Percentiles rank a stretch among this genome's conserved stretches.
These are phyloP conservation scores for Opeltia flavorubescens DNA, from an alignment of 495 filamentous ascomycete genomes.

Conservation along the genomic window DNA sequence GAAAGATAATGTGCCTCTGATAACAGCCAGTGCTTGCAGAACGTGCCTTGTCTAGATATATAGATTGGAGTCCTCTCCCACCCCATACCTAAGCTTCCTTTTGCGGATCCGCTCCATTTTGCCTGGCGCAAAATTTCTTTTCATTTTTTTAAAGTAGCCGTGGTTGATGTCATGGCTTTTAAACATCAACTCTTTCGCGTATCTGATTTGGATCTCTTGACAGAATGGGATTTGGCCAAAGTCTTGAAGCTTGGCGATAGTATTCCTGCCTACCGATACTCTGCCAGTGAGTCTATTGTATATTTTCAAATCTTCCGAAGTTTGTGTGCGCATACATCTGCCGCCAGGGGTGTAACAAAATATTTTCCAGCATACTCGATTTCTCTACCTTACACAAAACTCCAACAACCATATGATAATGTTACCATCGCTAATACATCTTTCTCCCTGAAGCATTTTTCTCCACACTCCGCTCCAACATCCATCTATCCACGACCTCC, in stretches of 20 bases:
- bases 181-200: slow-evolving; percentile 1
- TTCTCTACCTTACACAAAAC: neutral
- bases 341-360: too few species aligned
- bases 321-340: neutral
- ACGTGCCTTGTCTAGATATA: neutral
- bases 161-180: too few species aligned
- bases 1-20: neutral
- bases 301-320: neutral
- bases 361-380: too few species aligned
- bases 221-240: slow-evolving; percentile 14
- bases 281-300: slow-evolving; percentile 14
- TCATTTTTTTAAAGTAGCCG: too few species aligned
- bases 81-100: too few species aligned
- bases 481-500: slow-evolving; percentile 16
- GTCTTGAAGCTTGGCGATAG: slow-evolving; percentile 11
- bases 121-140: too few species aligned
- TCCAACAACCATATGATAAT: neutral
- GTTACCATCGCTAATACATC: too few species aligned
- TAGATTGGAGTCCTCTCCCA: too few species aligned
- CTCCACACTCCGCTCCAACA: slow-evolving; percentile 16
- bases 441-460: slow-evolving; percentile 16
- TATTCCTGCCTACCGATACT: slow-evolving; percentile 15
- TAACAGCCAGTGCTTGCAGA: neutral
- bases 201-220: slow-evolving; percentile 9
- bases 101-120: too few species aligned